phyloP scores from a whole-genome alignment of 2,329 filamentous ascomycete species.

The Stagonosporopsis tanaceti region DNA sequence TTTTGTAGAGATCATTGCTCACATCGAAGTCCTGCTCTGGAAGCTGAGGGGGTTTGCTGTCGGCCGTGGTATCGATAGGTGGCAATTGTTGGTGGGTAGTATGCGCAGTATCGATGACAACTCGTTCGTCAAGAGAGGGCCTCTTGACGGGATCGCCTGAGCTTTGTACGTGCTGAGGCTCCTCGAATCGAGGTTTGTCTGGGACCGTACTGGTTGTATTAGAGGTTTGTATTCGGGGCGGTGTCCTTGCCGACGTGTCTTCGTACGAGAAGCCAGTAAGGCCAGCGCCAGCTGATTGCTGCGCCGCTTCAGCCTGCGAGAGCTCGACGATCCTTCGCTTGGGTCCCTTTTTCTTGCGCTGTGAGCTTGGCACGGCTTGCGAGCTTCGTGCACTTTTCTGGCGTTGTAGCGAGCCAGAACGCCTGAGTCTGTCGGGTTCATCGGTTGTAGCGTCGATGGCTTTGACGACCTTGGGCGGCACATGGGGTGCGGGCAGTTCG shows the following conservation, averaged over 20 bases:
- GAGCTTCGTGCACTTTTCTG: slow-evolving; percentile 46
- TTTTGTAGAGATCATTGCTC: slow-evolving; percentile 80
- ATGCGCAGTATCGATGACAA: slow-evolving; percentile 30
- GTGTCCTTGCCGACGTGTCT: slow-evolving; percentile 27
- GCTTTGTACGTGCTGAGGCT: slow-evolving; percentile 31
- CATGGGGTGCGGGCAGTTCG: slow-evolving; percentile 60
- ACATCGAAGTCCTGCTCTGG: slow-evolving; percentile 65
- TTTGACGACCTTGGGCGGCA: slow-evolving; percentile 65
- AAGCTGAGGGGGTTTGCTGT: slow-evolving; percentile 25
- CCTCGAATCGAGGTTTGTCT: slow-evolving; percentile 38
- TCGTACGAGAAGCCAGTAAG: slow-evolving; percentile 42
- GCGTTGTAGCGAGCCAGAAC: slow-evolving; percentile 42
- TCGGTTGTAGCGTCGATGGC: slow-evolving; percentile 34
- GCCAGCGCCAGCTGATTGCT: slow-evolving; percentile 38
- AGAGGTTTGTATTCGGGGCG: slow-evolving; percentile 29
- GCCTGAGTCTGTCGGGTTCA: slow-evolving; percentile 28
- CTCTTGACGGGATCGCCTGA: slow-evolving; percentile 44
- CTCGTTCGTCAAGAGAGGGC: slow-evolving; percentile 30
- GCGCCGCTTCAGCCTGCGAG: slow-evolving; percentile 55
- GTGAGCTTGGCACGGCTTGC: slow-evolving; percentile 54
- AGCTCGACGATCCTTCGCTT: slow-evolving; percentile 67
- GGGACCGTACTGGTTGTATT: slow-evolving; percentile 20
- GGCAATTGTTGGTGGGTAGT: slow-evolving; percentile 41
- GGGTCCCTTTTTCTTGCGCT: slow-evolving; percentile 65
- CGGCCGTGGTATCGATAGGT: slow-evolving; percentile 41